Evolutionary conservation across 2,329 filamentous ascomycete species (phyloP).

Genomic region (Fusarium subtropicale): DNA sequence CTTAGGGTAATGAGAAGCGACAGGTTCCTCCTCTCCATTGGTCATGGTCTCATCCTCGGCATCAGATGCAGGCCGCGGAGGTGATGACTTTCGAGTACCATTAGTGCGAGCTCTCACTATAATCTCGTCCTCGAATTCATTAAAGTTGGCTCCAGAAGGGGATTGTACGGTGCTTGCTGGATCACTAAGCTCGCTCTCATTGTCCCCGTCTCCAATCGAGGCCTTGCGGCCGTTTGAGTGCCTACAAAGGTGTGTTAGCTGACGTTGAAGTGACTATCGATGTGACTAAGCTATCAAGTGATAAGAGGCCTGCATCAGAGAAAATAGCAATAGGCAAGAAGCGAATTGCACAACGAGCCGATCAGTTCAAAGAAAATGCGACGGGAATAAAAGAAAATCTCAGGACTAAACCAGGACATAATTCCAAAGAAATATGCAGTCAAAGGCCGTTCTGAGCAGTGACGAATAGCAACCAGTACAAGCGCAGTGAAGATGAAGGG

Average conservation of each 20-base stretch:
- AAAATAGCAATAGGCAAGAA: not conserved
- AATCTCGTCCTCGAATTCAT: constrained; percentile 64
- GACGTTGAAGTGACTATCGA: not conserved
- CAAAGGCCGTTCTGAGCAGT: constrained; percentile 11
- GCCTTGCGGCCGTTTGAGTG: constrained; percentile 47
- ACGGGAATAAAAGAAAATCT: not conserved
- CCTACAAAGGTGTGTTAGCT: constrained; percentile 46
- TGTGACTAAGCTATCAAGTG: not conserved
- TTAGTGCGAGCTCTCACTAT: constrained; percentile 61
- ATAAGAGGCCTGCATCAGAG: not conserved
- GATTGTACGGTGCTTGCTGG: constrained; percentile 52
- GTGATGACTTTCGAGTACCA: constrained; percentile 52
- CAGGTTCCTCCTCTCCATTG: constrained; percentile 55
- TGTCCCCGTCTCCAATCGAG: constrained; percentile 54
- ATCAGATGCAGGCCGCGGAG: constrained; percentile 49
- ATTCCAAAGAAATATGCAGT: not conserved
- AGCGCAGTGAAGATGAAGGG: constrained; percentile 12
- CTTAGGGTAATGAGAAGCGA: constrained; percentile 61
- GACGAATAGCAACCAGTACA: constrained; percentile 10
- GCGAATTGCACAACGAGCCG: not conserved
- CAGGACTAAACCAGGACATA: not conserved
- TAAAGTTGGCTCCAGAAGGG: constrained; percentile 53
- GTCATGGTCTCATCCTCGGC: constrained; percentile 60
- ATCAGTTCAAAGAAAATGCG: not conserved
- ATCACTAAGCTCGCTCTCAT: constrained; percentile 59